Base-by-base conservation (phyloP, 768 basidiomycete species). In the Cyclocybe aegerita region DNA sequence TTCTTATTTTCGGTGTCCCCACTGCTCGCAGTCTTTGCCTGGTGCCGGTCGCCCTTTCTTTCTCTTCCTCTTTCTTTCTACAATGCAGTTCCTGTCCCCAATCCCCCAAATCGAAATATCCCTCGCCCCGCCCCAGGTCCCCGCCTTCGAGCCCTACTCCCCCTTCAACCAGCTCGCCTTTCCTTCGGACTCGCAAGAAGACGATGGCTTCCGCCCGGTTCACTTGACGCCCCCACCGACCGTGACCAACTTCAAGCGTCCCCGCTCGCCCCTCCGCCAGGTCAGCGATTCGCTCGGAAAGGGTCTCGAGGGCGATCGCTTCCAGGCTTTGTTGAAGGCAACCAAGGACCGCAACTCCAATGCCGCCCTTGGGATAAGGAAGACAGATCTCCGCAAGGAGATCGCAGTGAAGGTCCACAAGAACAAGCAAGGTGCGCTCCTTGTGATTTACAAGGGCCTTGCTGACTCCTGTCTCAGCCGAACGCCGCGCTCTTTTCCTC, bases 31-130 rank as follows among this genome's bases (percentile, higher is more conserved):
- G 37, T 53, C 41, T 43, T 46, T 57, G 54, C 59, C 60, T 60
- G 74, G 80, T 82, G 83, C 81, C 69, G 83, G 81, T 72, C 78
- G 72, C 77, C 71, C 60, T 66, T 60, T 52, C 44, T 62, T 58
- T 61, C 54, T 55, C 58, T 53, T 56, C 49, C 48, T 43, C 46
- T 52, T 39, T 65, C 60, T 60, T 57, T 60, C 54, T 50, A 52
- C 58, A 67, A 82, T 80, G 79, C 65, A 66, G 66, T 52, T 66
- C 51, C 63, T 68, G 58, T 65, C 65, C 48, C 70, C 76, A 50
- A 68, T 88, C 59, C 88, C 88, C 56, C 72, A 78, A 55, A 90
- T 92, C 58, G 78, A 75, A 58, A 81, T 92, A 61, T 89, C 85
- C 15, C 81, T 75, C 32, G 81, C 88, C 42, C 81, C 84, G 3